Conservation (phyloP, 306 rosid genomes). For the Hippophae rhamnoides region DNA sequence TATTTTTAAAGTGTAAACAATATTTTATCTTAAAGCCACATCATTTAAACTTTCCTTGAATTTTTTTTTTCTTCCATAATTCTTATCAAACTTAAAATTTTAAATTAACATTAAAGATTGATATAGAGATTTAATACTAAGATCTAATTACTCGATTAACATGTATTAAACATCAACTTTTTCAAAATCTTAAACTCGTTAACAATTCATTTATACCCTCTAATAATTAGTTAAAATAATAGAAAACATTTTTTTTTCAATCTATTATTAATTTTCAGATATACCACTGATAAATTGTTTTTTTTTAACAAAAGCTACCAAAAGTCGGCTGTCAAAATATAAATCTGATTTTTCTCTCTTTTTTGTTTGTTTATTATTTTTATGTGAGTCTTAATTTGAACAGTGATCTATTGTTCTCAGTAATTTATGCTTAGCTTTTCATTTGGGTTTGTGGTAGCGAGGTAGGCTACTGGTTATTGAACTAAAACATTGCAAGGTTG, state of each 20-base stretch:
- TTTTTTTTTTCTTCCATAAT: no score
- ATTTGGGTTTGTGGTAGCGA: constrained; percentile 18
- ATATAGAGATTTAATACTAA: no score
- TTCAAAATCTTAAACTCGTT: no score
- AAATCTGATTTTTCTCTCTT: background rate
- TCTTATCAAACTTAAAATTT: no score
- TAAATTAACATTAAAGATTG: no score
- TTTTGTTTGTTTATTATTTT: background rate
- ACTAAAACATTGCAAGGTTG: constrained; percentile 15
- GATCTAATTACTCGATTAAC: no score
- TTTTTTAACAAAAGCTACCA: background rate
- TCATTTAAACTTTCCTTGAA: no score
- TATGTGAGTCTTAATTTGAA: background rate
- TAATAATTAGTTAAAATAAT: no score
- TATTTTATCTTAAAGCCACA: no score
- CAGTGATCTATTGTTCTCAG: background rate
- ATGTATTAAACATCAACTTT: fast-evolving
- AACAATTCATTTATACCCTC: no score
- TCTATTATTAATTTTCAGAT: no score
- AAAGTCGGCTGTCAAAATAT: background rate
- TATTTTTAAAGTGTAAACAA: fast-evolving
- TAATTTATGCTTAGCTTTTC: background rate
- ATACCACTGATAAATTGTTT: background rate
- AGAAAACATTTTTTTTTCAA: no score
- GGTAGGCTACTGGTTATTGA: constrained; percentile 24